Percentiles rank a stretch among this genome's conserved stretches.
These are phyloP conservation scores for Elaphomyces granulatus DNA, from an alignment of 495 filamentous ascomycete genomes.

Conservation along the genomic window DNA sequence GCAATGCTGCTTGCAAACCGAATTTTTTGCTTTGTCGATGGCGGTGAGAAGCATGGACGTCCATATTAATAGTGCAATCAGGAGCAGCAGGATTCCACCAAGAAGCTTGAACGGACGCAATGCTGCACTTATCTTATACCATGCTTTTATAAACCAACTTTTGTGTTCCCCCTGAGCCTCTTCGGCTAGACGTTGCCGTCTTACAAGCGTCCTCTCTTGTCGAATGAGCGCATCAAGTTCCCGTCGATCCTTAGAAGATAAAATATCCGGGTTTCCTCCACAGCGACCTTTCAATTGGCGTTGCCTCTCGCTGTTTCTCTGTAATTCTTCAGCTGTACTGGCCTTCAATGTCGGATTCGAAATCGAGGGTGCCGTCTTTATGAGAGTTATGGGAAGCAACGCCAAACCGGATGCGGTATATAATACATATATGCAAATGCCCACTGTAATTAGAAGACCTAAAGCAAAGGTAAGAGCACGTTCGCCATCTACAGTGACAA, in stretches of 20 bases:
- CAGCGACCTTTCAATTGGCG: conserved; percentile 79
- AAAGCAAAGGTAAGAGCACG: conserved; percentile 79
- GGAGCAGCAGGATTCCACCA: conserved; percentile 62
- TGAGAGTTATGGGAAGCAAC: conserved; percentile 72
- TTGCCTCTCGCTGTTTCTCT: conserved; percentile 80
- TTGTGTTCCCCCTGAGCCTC: conserved; percentile 63
- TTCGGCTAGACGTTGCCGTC: conserved; percentile 72
- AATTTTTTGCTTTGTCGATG: conserved; percentile 94
- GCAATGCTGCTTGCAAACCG: conserved; percentile 75
- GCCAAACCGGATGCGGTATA: conserved; percentile 87
- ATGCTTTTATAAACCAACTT: conserved; percentile 51
- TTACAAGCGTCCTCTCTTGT: conserved; percentile 82
- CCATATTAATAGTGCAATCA: conserved; percentile 61
- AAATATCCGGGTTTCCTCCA: conserved; percentile 54
- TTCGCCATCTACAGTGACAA: conserved; percentile 52
- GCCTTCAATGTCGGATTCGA: conserved; percentile 60
- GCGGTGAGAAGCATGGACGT: conserved; percentile 87
- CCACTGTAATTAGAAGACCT: conserved; percentile 71
- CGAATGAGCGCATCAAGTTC: conserved; percentile 76
- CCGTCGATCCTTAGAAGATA: conserved; percentile 71
- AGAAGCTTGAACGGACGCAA: conserved; percentile 75
- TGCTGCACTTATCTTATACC: conserved; percentile 64
- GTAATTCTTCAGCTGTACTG: conserved; percentile 63
- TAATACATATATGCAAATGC: conserved; percentile 67
- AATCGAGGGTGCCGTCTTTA: conserved; percentile 75